Base-by-base conservation (phyloP, 1,284 basidiomycete species). In the Ustilago esculenta region DNA sequence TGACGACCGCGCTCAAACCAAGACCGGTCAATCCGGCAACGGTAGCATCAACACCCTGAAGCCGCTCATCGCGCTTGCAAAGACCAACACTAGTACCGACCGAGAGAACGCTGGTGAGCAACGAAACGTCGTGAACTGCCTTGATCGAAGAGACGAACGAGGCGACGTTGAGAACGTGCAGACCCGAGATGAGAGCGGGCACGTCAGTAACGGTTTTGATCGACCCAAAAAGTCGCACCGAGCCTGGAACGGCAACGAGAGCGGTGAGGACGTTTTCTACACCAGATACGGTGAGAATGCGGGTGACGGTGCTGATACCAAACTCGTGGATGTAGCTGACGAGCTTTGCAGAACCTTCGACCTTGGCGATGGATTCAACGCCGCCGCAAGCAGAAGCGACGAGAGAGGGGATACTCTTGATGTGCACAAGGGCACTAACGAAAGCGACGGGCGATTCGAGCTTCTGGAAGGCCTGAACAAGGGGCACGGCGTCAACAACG, bases 121-220 rank as follows among this genome's bases (percentile, higher is more conserved):
- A n/a, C 15, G 27, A 15, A 8, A 63, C 33, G 33, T 63, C 39
- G 3, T 14, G 14, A 8, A 63, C 39, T 2, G 59, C 47, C 48
- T 63, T 27, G 43, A 63, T 37, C 14, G 59, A 50, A 18, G 34
- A 20, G 37, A 55, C 48, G 37, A 63, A 51, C 17, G 18, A 20
- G 12, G n/a, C 17, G 17, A 46, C 47, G 39, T 29, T 25, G 11
- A 46, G 32, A 9, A 49, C 52, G 37, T 50, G 32, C 20, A 63
- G 20, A n/a, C 59, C 59, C 17, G 40, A 45, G 14, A 63, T 52
- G 5, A 63, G 30, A n/a, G 52, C 47, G 3, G 36, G 20, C 6
- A 63, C 59, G n/a, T 63, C 59, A 18, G 27, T 39, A 20, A 63
- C 43, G 33, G 46, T 27, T 47, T 55, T 63, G 42, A 63, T n/a